phyloP scores from a whole-genome alignment of 176 grass and related monocot genomes.

The Aegilops bicornis region DNA sequence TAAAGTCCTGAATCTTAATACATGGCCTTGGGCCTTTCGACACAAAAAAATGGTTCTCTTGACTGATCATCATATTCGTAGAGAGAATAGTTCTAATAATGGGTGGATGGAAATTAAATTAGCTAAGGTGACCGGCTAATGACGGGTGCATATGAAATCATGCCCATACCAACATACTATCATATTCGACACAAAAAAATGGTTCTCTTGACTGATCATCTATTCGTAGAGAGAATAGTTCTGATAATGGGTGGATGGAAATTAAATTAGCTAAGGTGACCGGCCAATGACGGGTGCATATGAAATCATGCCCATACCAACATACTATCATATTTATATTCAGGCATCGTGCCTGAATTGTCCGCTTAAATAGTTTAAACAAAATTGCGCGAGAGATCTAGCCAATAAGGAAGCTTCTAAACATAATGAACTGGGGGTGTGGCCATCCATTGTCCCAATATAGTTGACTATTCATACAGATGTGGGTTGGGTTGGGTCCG shows the following conservation, averaged over 20 bases:
- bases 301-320: neutral
- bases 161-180: neutral
- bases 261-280: neutral
- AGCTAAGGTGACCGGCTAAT: neutral
- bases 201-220: neutral
- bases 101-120: conserved; percentile 14
- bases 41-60: neutral
- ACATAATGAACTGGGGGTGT: neutral
- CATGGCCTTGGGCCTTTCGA: too few species aligned
- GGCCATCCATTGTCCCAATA: neutral
- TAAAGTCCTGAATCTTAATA: too few species aligned
- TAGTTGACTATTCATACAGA: conserved; percentile 12
- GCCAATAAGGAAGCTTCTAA: neutral
- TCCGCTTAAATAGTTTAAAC: conserved; percentile 1
- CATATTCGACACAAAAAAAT: neutral
- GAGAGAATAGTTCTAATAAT: neutral
- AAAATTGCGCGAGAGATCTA: neutral
- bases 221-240: neutral
- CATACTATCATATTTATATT: neutral
- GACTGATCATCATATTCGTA: neutral
- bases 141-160: conserved; percentile 5
- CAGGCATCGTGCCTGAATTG: conserved; percentile 31
- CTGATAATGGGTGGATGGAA: conserved; percentile 10
- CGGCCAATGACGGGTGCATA: conserved; percentile 6
- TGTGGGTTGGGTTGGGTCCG: neutral